Evolutionary conservation across 805 yeast genomes (phyloP).

Genomic region (Cyberlindnera mississippiensis): DNA sequence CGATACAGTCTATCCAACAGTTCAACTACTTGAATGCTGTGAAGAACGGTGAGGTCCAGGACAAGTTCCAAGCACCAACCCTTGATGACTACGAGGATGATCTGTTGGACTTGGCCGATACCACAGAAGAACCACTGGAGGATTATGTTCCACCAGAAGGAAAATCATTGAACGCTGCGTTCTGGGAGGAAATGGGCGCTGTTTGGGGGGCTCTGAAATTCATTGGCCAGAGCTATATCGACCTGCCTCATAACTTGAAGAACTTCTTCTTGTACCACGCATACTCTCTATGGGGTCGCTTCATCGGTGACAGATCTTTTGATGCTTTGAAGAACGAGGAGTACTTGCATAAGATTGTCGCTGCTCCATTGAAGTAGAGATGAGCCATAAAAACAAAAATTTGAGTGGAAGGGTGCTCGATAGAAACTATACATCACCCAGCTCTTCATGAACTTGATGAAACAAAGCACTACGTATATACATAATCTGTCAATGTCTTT

Average conservation of each 20-base stretch:
- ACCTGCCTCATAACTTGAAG: conserved; percentile 63
- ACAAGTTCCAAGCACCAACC: conserved; percentile 3
- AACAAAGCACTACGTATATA: too few species aligned
- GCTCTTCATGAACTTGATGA: too few species aligned
- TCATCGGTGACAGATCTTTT: conserved; percentile 52
- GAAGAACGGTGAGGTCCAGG: conserved; percentile 9
- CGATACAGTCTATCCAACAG: conserved; percentile 67
- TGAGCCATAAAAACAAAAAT: neutral
- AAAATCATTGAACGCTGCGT: conserved; percentile 35
- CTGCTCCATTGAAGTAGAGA: neutral
- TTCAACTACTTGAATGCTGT: conserved; percentile 54
- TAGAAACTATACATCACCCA: too few species aligned
- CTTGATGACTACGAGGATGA: conserved; percentile 13
- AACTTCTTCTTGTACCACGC: conserved; percentile 45
- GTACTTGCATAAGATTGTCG: conserved; percentile 21
- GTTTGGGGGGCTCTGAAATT: conserved; percentile 60
- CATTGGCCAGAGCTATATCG: conserved; percentile 59
- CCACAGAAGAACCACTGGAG: neutral
- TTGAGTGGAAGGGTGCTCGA: too few species aligned
- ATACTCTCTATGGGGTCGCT: conserved; percentile 64
- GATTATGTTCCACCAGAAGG: neutral
- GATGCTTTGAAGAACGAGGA: conserved; percentile 23
- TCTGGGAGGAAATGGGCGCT: conserved; percentile 46
- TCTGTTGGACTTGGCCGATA: conserved; percentile 1
- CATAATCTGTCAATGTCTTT: too few species aligned